Percentiles rank a stretch among this genome's conserved stretches.
Evolutionary conservation across 306 rosid genomes (phyloP).

Genomic region (Vachellia collinsii): DNA sequence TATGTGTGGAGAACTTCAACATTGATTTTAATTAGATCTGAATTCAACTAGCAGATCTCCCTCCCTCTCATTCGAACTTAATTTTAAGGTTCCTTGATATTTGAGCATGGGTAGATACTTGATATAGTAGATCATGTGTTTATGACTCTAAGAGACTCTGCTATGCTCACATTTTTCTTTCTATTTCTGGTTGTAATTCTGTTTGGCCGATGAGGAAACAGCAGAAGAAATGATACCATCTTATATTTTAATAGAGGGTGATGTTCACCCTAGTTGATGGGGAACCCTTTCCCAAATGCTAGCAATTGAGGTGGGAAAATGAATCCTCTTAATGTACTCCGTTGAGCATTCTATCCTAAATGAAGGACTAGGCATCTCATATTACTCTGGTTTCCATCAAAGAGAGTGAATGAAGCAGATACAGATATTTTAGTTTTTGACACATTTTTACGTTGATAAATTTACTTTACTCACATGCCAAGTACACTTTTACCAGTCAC

Average conservation of each 20-base stretch:
- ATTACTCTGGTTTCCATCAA: neutral
- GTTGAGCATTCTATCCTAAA: neutral
- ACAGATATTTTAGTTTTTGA: neutral
- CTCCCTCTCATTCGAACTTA: neutral
- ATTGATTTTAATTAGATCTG: neutral
- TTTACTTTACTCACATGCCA: neutral
- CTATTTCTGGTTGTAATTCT: neutral
- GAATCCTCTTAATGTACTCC: neutral
- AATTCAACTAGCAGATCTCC: neutral
- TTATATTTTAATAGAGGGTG: neutral
- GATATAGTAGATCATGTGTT: neutral
- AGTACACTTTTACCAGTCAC: neutral
- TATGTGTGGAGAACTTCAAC: no score
- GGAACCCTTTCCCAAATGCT: neutral
- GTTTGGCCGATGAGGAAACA: neutral
- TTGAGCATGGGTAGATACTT: neutral
- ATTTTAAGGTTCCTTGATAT: neutral
- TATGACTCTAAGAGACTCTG: neutral
- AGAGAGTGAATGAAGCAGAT: slow-evolving; percentile 2
- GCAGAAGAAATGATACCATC: neutral
- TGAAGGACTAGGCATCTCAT: neutral
- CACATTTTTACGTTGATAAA: neutral
- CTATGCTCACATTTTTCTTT: neutral
- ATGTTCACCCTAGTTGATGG: neutral
- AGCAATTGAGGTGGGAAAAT: neutral